A percentile compares a stretch with the other conserved stretches of the same genome.
Conservation (phyloP, 2,329 filamentous ascomycete species). For the Fonsecaea erecta region DNA sequence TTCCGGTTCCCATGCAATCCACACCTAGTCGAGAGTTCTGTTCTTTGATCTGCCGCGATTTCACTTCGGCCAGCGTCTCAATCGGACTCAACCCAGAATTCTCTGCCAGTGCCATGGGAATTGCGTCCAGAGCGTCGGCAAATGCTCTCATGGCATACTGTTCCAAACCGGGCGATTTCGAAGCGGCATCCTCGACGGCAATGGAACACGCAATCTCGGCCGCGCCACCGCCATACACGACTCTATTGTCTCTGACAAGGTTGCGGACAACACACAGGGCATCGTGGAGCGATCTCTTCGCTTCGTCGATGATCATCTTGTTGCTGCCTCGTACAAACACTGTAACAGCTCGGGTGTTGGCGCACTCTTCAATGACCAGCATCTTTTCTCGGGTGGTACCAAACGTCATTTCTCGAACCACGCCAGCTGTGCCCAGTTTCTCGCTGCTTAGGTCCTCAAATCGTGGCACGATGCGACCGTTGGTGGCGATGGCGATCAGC, state of each 20-base stretch:
- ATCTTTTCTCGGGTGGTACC: constrained; percentile 99
- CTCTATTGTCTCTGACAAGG: constrained; percentile 91
- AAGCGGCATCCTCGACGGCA: constrained; percentile 91
- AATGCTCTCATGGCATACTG: constrained; percentile 99
- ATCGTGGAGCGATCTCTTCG: constrained; percentile 95
- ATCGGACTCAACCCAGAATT: constrained; percentile 97
- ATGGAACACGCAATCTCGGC: constrained; percentile 97
- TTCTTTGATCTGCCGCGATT: constrained; percentile 94
- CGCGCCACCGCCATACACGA: constrained; percentile 95
- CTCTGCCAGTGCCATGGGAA: constrained; percentile 95
- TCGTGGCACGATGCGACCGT: constrained; percentile 93
- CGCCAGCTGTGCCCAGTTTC: constrained; percentile 87
- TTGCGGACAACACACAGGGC: constrained; percentile 97
- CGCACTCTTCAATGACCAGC: constrained; percentile 98
- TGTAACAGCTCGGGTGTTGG: constrained; percentile 94
- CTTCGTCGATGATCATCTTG: constrained; percentile 99
- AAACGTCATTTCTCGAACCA: constrained; percentile 94
- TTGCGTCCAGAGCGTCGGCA: constrained; percentile 86
- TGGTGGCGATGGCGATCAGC: constrained; percentile 96
- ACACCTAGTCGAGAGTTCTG: constrained; percentile 80
- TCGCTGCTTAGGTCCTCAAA: constrained; percentile 92
- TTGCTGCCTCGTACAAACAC: constrained; percentile 97
- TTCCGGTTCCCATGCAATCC: constrained; percentile 95
- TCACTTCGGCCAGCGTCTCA: constrained; percentile 90
- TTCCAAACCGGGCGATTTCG: constrained; percentile 94